Percentiles rank a stretch among this genome's conserved stretches.
These are phyloP conservation scores for Coelastrella sp. DNA, from an alignment of 139 green algal species.

Conservation along the genomic window DNA sequence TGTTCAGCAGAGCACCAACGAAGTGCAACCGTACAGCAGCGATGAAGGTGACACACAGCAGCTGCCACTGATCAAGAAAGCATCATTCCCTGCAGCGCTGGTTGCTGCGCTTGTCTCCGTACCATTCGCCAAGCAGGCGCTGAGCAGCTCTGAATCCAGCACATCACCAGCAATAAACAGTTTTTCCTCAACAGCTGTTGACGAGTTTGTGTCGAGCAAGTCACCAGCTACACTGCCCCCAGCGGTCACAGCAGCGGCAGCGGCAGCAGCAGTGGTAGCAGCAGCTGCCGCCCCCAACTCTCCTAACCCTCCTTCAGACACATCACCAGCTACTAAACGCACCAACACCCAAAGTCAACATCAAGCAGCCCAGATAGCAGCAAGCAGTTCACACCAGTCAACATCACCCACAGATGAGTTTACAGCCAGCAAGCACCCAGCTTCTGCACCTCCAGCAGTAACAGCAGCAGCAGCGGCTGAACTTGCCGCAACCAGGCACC, in stretches of 20 bases:
- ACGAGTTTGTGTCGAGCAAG: background rate
- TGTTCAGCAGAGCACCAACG: too few species aligned
- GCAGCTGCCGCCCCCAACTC: background rate
- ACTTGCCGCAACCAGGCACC: background rate
- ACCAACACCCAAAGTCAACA: background rate
- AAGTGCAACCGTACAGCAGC: background rate
- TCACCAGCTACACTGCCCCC: background rate
- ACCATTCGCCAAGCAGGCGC: background rate
- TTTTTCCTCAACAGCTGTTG: background rate
- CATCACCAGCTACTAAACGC: background rate
- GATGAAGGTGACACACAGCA: background rate
- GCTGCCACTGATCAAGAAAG: background rate
- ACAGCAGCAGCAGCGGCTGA: background rate
- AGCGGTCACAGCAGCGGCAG: background rate
- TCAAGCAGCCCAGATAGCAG: background rate
- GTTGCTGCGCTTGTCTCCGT: background rate
- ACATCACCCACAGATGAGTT: background rate
- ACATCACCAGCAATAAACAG: too few species aligned
- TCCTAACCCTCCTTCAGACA: background rate
- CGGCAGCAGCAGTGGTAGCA: background rate
- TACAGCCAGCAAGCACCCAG: background rate
- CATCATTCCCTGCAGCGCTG: background rate
- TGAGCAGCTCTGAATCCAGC: background rate
- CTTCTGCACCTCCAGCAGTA: background rate
- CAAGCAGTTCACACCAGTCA: background rate